A percentile compares a stretch with the other conserved stretches of the same genome.
Conservation (phyloP, 371 early-diverging fungal genomes). For the Apophysomyces trapeziformis region DNA sequence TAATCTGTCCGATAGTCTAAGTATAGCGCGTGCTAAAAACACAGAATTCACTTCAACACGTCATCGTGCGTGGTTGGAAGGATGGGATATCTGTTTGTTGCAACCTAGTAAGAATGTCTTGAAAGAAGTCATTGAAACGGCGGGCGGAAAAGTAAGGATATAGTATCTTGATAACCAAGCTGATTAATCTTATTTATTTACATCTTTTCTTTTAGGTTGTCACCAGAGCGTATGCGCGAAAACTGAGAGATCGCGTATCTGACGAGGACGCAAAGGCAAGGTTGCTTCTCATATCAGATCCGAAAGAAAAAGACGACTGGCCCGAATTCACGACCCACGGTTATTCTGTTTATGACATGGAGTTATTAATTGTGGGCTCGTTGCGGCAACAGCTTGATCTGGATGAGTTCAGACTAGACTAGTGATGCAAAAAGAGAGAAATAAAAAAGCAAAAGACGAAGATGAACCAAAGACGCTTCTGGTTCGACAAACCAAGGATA, state of each 20-base stretch:
- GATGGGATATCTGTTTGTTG: slow-evolving; percentile 20
- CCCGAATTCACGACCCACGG: slow-evolving; percentile 8
- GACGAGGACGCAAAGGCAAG: not conserved
- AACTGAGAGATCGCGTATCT: not conserved
- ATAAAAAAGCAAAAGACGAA: too few species aligned
- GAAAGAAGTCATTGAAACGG: slow-evolving; percentile 25
- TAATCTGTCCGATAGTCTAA: slow-evolving; percentile 20
- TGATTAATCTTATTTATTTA: not conserved
- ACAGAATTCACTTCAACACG: not conserved
- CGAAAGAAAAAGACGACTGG: slow-evolving; percentile 19
- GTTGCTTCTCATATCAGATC: slow-evolving; percentile 15
- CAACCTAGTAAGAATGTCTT: slow-evolving; percentile 19
- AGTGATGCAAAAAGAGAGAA: too few species aligned
- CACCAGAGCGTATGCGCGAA: not conserved
- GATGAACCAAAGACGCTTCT: too few species aligned
- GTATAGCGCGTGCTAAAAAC: slow-evolving; percentile 9
- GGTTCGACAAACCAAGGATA: too few species aligned
- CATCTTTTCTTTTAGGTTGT: not conserved
- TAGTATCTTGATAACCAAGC: not conserved
- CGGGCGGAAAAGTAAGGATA: slow-evolving; percentile 24
- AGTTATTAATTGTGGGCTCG: slow-evolving; percentile 19
- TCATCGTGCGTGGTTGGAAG: slow-evolving; percentile 21
- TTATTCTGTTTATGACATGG: slow-evolving; percentile 16
- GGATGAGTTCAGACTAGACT: slow-evolving; percentile 11
- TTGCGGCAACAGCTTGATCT: slow-evolving; percentile 21